These are phyloP conservation scores for Xylaria sp. DNA, from an alignment of 2,329 filamentous ascomycete genomes.

Conservation along the genomic window DNA sequence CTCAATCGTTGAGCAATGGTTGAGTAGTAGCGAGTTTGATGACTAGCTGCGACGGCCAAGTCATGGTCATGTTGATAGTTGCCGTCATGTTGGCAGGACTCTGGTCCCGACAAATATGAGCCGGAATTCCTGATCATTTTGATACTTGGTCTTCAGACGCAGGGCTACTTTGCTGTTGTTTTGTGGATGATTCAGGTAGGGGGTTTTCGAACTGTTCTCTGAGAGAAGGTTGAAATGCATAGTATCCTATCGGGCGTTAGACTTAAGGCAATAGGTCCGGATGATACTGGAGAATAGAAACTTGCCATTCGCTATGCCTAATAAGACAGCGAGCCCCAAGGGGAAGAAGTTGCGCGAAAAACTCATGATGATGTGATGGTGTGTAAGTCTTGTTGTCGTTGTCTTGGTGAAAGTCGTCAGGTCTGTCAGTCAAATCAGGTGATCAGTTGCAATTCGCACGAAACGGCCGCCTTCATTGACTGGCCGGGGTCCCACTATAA, in stretches of 20 bases:
- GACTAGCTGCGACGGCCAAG: neutral
- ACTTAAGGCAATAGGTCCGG: neutral
- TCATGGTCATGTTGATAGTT: neutral
- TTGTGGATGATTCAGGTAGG: neutral
- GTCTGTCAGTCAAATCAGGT: neutral
- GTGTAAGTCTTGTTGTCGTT: neutral
- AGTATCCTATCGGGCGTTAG: slow-evolving; percentile 19
- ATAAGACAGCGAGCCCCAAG: slow-evolving; percentile 29
- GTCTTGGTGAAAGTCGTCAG: neutral
- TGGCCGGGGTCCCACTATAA: no score
- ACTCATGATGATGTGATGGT: slow-evolving; percentile 19
- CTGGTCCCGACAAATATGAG: neutral
- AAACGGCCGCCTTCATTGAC: no score
- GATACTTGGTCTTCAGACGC: neutral
- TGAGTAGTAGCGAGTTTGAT: neutral
- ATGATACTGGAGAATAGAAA: neutral
- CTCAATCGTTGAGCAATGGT: neutral
- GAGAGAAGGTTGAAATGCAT: slow-evolving; percentile 24
- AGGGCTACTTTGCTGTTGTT: slow-evolving; percentile 6
- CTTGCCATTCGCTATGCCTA: slow-evolving; percentile 33
- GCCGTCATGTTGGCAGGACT: neutral
- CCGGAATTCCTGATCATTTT: slow-evolving; percentile 5
- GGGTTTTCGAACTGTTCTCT: slow-evolving; percentile 19
- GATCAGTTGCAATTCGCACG: neutral
- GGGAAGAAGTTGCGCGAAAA: slow-evolving; percentile 25